Evolutionary conservation across 2,329 filamentous ascomycete species (phyloP), one percentile per base, ranked within the genome.

Genomic region (Magnaporthiopsis incrustans): DNA sequence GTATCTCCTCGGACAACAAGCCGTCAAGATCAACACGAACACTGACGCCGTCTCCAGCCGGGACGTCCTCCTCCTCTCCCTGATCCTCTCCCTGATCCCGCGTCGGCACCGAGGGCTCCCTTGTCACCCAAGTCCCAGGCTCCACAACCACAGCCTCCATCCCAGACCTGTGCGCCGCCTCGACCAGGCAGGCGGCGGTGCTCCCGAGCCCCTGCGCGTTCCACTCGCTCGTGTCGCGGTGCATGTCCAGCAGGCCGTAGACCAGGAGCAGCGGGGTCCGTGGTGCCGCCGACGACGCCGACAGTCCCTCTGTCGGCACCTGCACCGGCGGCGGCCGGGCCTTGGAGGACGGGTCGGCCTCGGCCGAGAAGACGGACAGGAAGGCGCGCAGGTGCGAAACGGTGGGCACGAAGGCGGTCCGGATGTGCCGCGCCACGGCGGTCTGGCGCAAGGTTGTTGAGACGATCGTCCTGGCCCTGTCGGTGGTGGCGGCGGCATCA

Each of bases 371-470:
- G 62, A 85, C 80, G 57, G 89, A 80, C 25, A 97, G 80, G 70
- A 89, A 91, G 50, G 91, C 91, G 63, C 91, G 88, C 8, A 97
- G 83, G 73, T 90, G 87, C 27, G 89, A 86, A 63, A 95, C 82
- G 2, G 89, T 91, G 0, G 91, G 86, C 64, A 86, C 84, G 75
- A 96, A 97, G 50, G 85, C 77, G 11, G 93, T 75, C 64, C 84
- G 85, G 67, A 96, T 82, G 69, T 88, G 85, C 35, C 86, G 84
- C 10, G 91, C 88, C 4, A 84, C 82, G 60, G 88, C 84, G 33
- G 93, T 79, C 67, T 91, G 83, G 64, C 87, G 82, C 18, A 97
- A 83, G 0, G 89, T 87, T 33, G 87, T 44, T 73, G 69, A 69
- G 79, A 77, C 59, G 65, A 63, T 32, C 56, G 60, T 59, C 64